These are phyloP conservation scores for Pezizomycotina sp. DNA, from an alignment of 2,329 filamentous ascomycete genomes.

Conservation along the genomic window DNA sequence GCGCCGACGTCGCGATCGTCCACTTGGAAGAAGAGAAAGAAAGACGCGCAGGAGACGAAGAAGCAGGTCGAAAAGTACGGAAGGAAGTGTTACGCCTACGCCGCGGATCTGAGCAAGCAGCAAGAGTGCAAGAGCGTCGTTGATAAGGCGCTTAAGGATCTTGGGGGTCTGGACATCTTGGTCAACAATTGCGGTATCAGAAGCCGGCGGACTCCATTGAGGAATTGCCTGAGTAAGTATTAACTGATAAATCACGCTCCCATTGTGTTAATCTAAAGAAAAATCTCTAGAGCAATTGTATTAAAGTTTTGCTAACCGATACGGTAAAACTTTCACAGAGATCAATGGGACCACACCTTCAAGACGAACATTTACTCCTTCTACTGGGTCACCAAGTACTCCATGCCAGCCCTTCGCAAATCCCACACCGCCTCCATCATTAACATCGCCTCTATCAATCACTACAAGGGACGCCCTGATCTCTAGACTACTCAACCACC, in stretches of 20 bases:
- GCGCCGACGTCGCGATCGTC: constrained; percentile 40
- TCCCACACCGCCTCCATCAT: constrained; percentile 57
- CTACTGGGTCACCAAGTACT: constrained; percentile 67
- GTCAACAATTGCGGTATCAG: constrained; percentile 45
- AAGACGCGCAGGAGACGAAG: constrained; percentile 40
- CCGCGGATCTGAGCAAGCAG: constrained; percentile 36
- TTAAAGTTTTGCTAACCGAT: background rate
- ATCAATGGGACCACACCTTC: constrained; percentile 67
- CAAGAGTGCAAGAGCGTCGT: constrained; percentile 37
- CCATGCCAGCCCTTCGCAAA: constrained; percentile 43
- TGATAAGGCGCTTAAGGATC: constrained; percentile 38
- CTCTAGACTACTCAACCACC: constrained; percentile 67
- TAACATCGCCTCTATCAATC: constrained; percentile 73
- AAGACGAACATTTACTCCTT: constrained; percentile 67
- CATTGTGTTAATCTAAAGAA: too few relatives aligned
- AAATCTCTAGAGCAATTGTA: too few relatives aligned
- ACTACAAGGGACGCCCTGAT: constrained; percentile 63
- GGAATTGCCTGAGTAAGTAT: too few relatives aligned
- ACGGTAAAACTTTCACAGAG: constrained; percentile 32
- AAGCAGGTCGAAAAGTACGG: constrained; percentile 37
- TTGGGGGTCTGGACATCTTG: constrained; percentile 35
- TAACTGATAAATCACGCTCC: too few relatives aligned
- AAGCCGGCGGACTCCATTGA: too few relatives aligned
- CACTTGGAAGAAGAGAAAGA: constrained; percentile 41
- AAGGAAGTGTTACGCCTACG: constrained; percentile 34